A percentile compares a stretch with the other conserved stretches of the same genome.
Conservation (phyloP, 2,329 filamentous ascomycete species). For the Oidium heveae region DNA sequence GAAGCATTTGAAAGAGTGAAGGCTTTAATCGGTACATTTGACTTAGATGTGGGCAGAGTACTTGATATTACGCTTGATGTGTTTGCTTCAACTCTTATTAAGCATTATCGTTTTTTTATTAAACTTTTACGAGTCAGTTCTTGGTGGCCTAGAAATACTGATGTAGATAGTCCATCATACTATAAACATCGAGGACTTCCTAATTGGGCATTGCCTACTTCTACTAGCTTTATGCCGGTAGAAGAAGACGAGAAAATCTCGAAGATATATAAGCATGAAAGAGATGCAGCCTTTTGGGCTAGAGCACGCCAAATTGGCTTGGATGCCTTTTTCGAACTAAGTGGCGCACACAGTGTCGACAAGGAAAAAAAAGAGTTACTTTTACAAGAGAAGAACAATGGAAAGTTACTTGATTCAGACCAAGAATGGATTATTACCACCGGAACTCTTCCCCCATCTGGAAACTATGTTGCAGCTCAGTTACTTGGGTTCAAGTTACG, state of each 20-base stretch:
- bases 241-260: constrained; percentile 43
- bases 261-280: constrained; percentile 27
- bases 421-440: constrained; percentile 59
- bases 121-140: constrained; percentile 78
- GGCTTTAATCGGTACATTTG: constrained; percentile 85
- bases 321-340: constrained; percentile 73
- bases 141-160: constrained; percentile 66
- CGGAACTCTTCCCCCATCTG: constrained; percentile 55
- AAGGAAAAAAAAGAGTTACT: constrained; percentile 24
- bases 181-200: constrained; percentile 39
- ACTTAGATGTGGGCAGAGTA: constrained; percentile 83
- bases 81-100: constrained; percentile 78
- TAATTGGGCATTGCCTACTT: constrained; percentile 58
- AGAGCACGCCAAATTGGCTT: constrained; percentile 52
- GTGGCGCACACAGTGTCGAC: constrained; percentile 40
- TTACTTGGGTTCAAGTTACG: constrained; percentile 90
- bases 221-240: constrained; percentile 31
- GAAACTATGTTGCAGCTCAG: constrained; percentile 81
- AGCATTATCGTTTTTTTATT: constrained; percentile 82
- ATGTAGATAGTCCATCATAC: constrained; percentile 18
- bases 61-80: constrained; percentile 89
- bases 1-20: constrained; percentile 82
- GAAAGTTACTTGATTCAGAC: constrained; percentile 24
- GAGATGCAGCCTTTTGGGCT: constrained; percentile 62
- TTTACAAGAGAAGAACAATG: constrained; percentile 17